Evolutionary conservation across 371 early-diverging fungal species (phyloP), one percentile per base, ranked within the genome.

Genomic region (Mucor sp.): DNA sequence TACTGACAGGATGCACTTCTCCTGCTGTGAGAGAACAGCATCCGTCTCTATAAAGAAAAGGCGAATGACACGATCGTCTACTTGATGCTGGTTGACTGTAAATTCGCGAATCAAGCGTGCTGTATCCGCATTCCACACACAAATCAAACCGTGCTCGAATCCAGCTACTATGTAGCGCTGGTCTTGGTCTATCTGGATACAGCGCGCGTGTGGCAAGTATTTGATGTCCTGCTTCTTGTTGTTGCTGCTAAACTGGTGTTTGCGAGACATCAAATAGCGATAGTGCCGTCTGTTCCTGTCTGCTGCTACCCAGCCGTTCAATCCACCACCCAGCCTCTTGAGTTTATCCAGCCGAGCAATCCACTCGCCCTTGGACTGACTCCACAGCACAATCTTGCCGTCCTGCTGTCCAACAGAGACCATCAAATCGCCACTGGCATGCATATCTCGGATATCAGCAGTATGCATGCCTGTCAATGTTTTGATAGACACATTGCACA

Each of bases 341-440:
- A 75, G 28, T 19, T 63, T 69, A 63, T 81, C 79, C 35, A 81
- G 32, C 21, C 81, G 60, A 3, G 77, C 77, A 30, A 78, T 66
- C 77, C 75, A 76, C 25, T 71, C 67, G 4, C 60, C 74, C 19
- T 65, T 50, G 11, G 41, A 33, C 11, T 65, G 58, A 33, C 79
- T 65, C 82, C 82, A 81, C 19, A 79, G 17, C 15, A 81, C 63
- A 19, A 79, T 59, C 19, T 72, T 65, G 5, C 76, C 77, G 25
- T 79, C 77, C 53, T 77, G 79, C 50, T 50, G 50, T 50, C 50
- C 50, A 30, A 72, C 74, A 25, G 72, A 66, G 7, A 76, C 75
- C 1, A 79, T 68, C 17, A 77, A 32, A 23, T 67, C 69, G 17
- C 63, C 62, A 53, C 69, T 70, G 35, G 50, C 56, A 17, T 70